Percentiles rank a stretch among this genome's conserved stretches.
Evolutionary conservation across 192 early-diverging fungal genomes (phyloP).

Genomic region (Anaeromyces robustus): DNA sequence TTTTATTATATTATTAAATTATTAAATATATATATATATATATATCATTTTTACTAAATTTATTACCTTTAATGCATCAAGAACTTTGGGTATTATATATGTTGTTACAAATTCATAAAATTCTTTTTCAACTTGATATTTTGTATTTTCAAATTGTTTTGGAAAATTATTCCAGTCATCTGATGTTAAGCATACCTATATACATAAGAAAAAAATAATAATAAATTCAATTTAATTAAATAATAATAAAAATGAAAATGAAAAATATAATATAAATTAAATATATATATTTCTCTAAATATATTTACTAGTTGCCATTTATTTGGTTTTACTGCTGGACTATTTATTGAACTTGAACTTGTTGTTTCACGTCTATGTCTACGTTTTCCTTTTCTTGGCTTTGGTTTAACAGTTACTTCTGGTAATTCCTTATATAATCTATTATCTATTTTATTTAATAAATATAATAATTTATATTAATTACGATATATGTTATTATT

Average conservation of each 20-base stretch:
- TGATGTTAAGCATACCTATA: slow-evolving; percentile 25
- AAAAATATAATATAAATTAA: slow-evolving; percentile 24
- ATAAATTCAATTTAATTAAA: neutral
- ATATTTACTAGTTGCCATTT: slow-evolving; percentile 9
- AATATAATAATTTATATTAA: too few species aligned
- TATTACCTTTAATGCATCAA: slow-evolving; percentile 23
- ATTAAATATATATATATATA: too few species aligned
- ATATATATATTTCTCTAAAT: slow-evolving; percentile 16
- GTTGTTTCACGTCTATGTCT: slow-evolving; percentile 10
- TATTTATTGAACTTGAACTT: slow-evolving; percentile 9
- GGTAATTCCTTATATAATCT: slow-evolving; percentile 48
- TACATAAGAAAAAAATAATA: neutral
- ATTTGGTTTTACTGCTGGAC: slow-evolving; percentile 9
- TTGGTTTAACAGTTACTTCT: slow-evolving; percentile 3
- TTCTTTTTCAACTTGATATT: slow-evolving; percentile 31
- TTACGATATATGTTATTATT: too few species aligned
- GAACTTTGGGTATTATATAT: slow-evolving; percentile 38
- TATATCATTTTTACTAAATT: neutral
- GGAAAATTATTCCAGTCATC: slow-evolving; percentile 53
- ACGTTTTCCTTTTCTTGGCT: slow-evolving; percentile 3
- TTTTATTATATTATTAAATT: too few species aligned
- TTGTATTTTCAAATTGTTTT: slow-evolving; percentile 28
- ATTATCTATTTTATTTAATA: slow-evolving; percentile 48
- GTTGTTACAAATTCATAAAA: slow-evolving; percentile 33
- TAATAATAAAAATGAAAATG: neutral